Evolutionary conservation across 2,329 filamentous ascomycete species (phyloP).

Genomic region (Coccinonectria pachysandricola): DNA sequence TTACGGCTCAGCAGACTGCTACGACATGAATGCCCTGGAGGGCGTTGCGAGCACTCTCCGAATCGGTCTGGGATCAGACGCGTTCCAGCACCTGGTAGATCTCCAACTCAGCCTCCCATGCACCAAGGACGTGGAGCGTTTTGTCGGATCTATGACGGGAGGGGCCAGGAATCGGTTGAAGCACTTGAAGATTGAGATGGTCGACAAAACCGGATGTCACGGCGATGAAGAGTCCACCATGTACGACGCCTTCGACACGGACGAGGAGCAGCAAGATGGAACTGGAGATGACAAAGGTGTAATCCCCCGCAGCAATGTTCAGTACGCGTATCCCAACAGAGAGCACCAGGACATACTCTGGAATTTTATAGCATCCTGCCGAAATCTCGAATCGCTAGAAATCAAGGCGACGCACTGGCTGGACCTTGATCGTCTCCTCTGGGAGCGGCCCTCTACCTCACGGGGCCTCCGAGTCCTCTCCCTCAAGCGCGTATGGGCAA

Average conservation of each 20-base stretch:
- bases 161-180: background rate
- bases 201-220: background rate
- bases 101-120: slow-evolving; percentile 1
- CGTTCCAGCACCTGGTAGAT: background rate
- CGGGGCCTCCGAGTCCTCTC: background rate
- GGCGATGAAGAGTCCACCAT: too few species aligned
- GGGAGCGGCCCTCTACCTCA: background rate
- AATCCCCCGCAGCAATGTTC: background rate
- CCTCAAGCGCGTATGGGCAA: background rate
- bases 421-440: background rate
- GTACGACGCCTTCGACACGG: too few species aligned
- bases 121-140: background rate
- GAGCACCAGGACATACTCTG: background rate
- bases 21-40: background rate
- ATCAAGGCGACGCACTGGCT: slow-evolving; percentile 1
- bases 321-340: slow-evolving; percentile 1
- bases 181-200: slow-evolving; percentile 1
- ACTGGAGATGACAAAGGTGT: background rate
- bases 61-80: background rate
- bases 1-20: slow-evolving; percentile 1
- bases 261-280: background rate
- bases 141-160: background rate
- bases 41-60: background rate
- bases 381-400: slow-evolving; percentile 1
- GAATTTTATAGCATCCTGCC: slow-evolving; percentile 1